These are phyloP conservation scores for Trichoderma parareesei DNA, from an alignment of 495 filamentous ascomycete genomes.

Conservation along the genomic window DNA sequence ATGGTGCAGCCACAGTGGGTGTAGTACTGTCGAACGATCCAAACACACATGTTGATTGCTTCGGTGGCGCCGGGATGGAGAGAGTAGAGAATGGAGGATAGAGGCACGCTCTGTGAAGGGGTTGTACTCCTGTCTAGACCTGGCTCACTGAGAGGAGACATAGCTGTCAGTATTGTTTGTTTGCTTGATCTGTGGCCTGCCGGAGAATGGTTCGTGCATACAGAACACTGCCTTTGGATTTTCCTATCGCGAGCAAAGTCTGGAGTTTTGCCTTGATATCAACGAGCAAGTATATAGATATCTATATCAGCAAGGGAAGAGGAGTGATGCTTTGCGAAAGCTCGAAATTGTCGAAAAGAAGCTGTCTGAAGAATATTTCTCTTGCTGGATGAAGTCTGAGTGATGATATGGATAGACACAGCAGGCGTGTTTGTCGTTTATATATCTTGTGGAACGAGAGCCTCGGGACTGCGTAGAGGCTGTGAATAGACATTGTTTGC, in stretches of 20 bases:
- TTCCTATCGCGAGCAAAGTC: not conserved
- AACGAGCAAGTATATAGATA: not conserved
- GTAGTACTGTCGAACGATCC: slow-evolving; percentile 6
- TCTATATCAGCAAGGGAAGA: not conserved
- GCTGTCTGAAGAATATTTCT: not conserved
- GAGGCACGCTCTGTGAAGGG: not conserved
- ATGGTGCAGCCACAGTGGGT: slow-evolving; percentile 10
- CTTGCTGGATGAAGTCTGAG: not conserved
- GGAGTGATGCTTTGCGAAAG: not conserved
- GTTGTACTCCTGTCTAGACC: not conserved
- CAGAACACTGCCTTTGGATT: not conserved
- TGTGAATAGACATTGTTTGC: slow-evolving; percentile 7
- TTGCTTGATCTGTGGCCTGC: not conserved
- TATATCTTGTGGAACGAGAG: slow-evolving; percentile 1
- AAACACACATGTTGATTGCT: slow-evolving; percentile 8
- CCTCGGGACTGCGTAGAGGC: slow-evolving; percentile 5
- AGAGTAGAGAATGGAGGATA: not conserved
- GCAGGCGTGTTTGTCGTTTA: slow-evolving; percentile 4
- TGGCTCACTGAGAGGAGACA: not conserved
- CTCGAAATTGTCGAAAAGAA: not conserved
- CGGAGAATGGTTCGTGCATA: not conserved
- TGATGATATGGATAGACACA: not conserved
- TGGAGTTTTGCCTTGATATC: not conserved
- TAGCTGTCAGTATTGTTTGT: not conserved
- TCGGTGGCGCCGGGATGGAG: not conserved